Conservation (phyloP, 2,329 filamentous ascomycete species). For the Diatrype stigma region DNA sequence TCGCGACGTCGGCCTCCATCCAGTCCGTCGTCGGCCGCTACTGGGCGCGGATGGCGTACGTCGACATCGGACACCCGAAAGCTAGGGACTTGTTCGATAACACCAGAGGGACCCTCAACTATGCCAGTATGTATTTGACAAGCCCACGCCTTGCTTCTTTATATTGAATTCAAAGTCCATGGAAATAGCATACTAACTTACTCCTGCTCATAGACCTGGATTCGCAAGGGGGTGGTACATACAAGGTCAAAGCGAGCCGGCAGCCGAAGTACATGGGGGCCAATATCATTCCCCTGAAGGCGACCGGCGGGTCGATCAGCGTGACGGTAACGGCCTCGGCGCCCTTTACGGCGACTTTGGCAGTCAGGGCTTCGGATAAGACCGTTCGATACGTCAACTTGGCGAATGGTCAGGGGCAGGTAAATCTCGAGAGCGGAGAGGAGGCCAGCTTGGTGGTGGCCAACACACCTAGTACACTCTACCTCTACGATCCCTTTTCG, state of each 20-base stretch:
- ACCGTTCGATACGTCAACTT: conserved; percentile 34
- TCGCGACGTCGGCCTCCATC: conserved; percentile 31
- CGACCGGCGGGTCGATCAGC: conserved; percentile 24
- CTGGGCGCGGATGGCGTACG: conserved; percentile 50
- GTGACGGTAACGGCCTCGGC: conserved; percentile 29
- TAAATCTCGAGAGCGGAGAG: conserved; percentile 32
- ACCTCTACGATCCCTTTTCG: conserved; percentile 41
- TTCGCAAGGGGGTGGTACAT: conserved; percentile 30
- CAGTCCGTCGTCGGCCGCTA: conserved; percentile 41
- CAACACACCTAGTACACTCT: conserved; percentile 40
- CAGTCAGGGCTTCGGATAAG: conserved; percentile 29
- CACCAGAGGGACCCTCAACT: conserved; percentile 34
- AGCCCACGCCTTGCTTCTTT: too few relatives aligned
- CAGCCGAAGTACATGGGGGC: conserved; percentile 47
- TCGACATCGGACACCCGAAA: conserved; percentile 42
- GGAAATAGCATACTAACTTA: neutral
- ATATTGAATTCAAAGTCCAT: neutral
- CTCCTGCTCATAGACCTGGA: conserved; percentile 28
- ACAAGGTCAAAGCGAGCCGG: conserved; percentile 38
- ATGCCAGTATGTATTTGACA: conserved; percentile 23
- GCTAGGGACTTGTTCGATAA: conserved; percentile 34
- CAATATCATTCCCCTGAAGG: conserved; percentile 43
- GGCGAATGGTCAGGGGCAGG: conserved; percentile 30
- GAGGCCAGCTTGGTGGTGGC: conserved; percentile 42
- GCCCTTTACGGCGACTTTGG: conserved; percentile 38